Conservation (phyloP, 225 moss, liverwort and hornwort species). For the Sphagnum contortum region DNA sequence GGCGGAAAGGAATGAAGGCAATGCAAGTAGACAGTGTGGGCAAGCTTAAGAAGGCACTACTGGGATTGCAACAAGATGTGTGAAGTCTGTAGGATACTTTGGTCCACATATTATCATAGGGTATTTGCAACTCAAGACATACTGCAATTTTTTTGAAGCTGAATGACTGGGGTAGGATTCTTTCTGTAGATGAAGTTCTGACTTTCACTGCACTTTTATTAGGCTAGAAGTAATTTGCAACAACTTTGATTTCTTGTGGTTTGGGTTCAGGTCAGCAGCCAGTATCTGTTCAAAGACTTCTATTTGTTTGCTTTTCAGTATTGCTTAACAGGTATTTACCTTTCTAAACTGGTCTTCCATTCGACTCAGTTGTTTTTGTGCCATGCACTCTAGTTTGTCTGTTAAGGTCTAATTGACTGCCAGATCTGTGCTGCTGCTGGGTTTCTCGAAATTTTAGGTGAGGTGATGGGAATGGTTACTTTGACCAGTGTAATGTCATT, state of each 20-base stretch:
- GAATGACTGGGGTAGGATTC: not conserved
- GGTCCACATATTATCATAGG: not conserved
- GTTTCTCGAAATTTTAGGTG: too few species aligned
- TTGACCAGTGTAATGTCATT: too few species aligned
- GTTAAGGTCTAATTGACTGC: too few species aligned
- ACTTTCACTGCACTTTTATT: too few species aligned
- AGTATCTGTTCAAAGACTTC: conserved; percentile 73
- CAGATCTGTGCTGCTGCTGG: too few species aligned
- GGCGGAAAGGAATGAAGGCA: conserved; percentile 83
- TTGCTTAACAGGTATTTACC: conserved; percentile 70
- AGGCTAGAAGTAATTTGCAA: too few species aligned
- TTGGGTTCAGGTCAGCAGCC: conserved; percentile 50
- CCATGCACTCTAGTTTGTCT: too few species aligned
- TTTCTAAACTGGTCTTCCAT: not conserved
- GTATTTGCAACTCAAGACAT: not conserved
- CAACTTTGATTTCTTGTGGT: not conserved
- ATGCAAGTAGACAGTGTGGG: conserved; percentile 92
- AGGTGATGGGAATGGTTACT: too few species aligned
- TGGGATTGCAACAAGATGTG: conserved; percentile 83
- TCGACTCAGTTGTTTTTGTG: too few species aligned
- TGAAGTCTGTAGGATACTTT: not conserved
- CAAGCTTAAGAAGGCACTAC: conserved; percentile 75
- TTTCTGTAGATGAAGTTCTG: too few species aligned
- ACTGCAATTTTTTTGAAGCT: too few species aligned
- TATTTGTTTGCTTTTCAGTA: conserved; percentile 93